Evolutionary conservation across 805 yeast species (phyloP).

Genomic region (Yarrowia yakushimensis): DNA sequence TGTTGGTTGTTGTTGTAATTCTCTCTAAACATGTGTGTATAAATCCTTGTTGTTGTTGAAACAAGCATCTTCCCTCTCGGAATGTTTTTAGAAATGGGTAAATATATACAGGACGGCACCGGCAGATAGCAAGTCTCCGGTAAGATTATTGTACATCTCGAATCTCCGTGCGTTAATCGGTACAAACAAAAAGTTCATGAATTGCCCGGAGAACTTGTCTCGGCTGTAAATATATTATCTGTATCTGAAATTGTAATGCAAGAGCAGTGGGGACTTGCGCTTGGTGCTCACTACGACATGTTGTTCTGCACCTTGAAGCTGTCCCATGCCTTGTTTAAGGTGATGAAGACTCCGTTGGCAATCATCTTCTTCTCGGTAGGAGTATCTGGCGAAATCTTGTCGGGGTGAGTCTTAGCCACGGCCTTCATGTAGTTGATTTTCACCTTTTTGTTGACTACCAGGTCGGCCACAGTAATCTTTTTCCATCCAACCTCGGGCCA

Average conservation of each 20-base stretch:
- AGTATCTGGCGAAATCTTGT: slow-evolving; percentile 62
- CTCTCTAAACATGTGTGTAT: too few relatives aligned
- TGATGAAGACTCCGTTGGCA: slow-evolving; percentile 82
- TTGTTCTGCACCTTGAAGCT: slow-evolving; percentile 60
- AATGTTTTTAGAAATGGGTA: too few relatives aligned
- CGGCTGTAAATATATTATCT: background rate
- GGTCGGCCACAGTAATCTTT: slow-evolving; percentile 62
- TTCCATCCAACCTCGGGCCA: slow-evolving; percentile 69
- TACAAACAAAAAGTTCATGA: background rate
- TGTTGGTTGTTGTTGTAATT: background rate
- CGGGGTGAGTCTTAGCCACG: slow-evolving; percentile 76
- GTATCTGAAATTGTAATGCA: background rate
- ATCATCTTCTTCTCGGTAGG: slow-evolving; percentile 71
- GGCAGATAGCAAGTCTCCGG: background rate
- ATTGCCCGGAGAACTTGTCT: background rate
- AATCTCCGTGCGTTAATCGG: too few relatives aligned
- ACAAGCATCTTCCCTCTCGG: too few relatives aligned
- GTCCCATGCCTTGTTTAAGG: slow-evolving; percentile 89
- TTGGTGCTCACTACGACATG: slow-evolving; percentile 32
- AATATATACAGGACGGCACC: too few relatives aligned
- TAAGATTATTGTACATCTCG: too few relatives aligned
- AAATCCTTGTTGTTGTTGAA: too few relatives aligned
- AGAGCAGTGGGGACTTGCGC: background rate
- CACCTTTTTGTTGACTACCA: slow-evolving; percentile 86
- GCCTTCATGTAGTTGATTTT: slow-evolving; percentile 81